phyloP scores from a whole-genome alignment of 495 filamentous ascomycete species.

The Trichocladium antarcticum region DNA sequence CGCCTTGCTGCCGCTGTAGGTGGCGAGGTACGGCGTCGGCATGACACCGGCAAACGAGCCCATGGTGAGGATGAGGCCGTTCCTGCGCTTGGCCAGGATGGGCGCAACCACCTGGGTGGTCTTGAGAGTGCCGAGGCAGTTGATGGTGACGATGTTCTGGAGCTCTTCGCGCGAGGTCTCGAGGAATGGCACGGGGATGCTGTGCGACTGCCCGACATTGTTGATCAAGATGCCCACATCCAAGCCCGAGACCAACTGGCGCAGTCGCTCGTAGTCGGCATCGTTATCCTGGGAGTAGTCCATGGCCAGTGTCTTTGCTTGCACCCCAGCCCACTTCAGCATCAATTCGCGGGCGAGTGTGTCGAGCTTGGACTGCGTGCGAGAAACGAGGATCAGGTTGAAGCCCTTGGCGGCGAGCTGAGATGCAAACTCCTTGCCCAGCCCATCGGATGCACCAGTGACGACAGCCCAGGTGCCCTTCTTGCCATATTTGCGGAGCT shows the following conservation, averaged over 20 bases:
- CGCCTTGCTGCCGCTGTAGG: conserved; percentile 95
- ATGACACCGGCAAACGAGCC: conserved; percentile 85
- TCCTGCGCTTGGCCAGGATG: conserved; percentile 67
- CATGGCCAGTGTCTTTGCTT: conserved; percentile 73
- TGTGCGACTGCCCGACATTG: conserved; percentile 92
- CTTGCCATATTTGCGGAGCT: conserved; percentile 85
- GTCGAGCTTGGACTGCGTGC: conserved; percentile 80
- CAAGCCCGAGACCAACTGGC: conserved; percentile 52
- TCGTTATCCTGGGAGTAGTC: conserved; percentile 75
- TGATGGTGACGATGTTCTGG: conserved; percentile 83
- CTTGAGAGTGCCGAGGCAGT: conserved; percentile 78
- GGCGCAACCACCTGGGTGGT: conserved; percentile 78
- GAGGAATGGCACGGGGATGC: conserved; percentile 80
- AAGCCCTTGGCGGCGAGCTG: conserved; percentile 86
- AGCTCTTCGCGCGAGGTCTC: conserved; percentile 69
- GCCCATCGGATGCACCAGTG: conserved; percentile 90
- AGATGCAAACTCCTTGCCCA: conserved; percentile 91
- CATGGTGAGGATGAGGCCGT: conserved; percentile 91
- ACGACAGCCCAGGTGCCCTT: conserved; percentile 91
- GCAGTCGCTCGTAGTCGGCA: conserved; percentile 63
- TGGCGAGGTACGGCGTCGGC: conserved; percentile 86
- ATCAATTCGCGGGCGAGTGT: conserved; percentile 64
- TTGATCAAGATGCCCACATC: conserved; percentile 88
- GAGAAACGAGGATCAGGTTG: conserved; percentile 87
- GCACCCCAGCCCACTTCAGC: conserved; percentile 49